phyloP scores from a whole-genome alignment of 176 grass and related monocot species.

The bread wheat (Triticum aestivum) region IWGSC_CS_RefSeq_v2.1 NC_057804.1:604184943-604185442 shows the following conservation, averaged over 20 bases:
- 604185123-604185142: neutral
- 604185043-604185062: neutral
- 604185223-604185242: slow-evolving; percentile 43
- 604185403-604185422: slow-evolving; percentile 30
- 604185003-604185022: neutral
- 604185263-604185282: slow-evolving; percentile 19
- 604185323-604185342: neutral
- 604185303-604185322: too few relatives aligned
- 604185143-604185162: neutral
- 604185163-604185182: neutral
- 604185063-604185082: neutral
- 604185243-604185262: slow-evolving; percentile 41
- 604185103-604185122: neutral
- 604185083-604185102: neutral
- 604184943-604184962: neutral
- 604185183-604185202: neutral
- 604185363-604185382: neutral
- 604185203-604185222: slow-evolving; percentile 4
- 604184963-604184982: neutral
- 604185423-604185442: neutral
- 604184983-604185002: neutral
- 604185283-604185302: neutral
- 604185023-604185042: neutral
- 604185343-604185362: slow-evolving; percentile 24
- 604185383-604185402: slow-evolving; percentile 39